A percentile compares a stretch with the other conserved stretches of the same genome.
Evolutionary conservation across 129 eudicot species (phyloP).

Genomic region (Artemisia tridentata): DNA sequence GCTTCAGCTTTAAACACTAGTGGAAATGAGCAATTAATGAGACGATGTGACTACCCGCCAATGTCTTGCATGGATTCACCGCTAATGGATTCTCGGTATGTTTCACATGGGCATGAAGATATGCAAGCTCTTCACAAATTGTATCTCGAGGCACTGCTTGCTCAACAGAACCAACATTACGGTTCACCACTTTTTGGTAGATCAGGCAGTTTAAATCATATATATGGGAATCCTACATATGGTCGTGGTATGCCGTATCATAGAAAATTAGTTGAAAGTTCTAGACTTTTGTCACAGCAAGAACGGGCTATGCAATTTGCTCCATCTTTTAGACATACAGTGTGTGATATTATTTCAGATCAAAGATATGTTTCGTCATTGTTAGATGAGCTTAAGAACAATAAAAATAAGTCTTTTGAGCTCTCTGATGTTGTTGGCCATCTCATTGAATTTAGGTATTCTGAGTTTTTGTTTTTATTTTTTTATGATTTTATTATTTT

Average conservation of each 20-base stretch:
- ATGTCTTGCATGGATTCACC: conserved; percentile 32
- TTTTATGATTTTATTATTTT: neutral
- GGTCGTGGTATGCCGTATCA: conserved; percentile 39
- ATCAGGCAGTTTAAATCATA: conserved; percentile 41
- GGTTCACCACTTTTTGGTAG: conserved; percentile 38
- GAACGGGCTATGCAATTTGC: conserved; percentile 41
- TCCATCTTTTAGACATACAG: conserved; percentile 33
- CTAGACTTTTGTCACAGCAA: conserved; percentile 37
- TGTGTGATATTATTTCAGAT: conserved; percentile 38
- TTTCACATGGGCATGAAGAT: conserved; percentile 41
- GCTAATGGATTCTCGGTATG: conserved; percentile 31
- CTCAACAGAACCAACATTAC: conserved; percentile 58
- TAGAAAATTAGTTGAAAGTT: conserved; percentile 36
- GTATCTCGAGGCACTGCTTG: conserved; percentile 54
- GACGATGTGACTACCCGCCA: conserved; percentile 40
- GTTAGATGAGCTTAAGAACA: conserved; percentile 66
- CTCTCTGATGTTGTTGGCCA: conserved; percentile 63
- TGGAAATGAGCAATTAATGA: conserved; percentile 37
- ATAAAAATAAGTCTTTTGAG: conserved; percentile 56
- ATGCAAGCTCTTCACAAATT: conserved; percentile 54
- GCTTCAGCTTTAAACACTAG: conserved; percentile 36
- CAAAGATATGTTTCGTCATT: conserved; percentile 46
- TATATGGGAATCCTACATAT: conserved; percentile 36
- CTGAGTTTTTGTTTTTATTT: neutral
- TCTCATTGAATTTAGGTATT: conserved; percentile 76